phyloP scores from a whole-genome alignment of 371 early-diverging fungal species.

The Conidiobolus incongruus region DNA sequence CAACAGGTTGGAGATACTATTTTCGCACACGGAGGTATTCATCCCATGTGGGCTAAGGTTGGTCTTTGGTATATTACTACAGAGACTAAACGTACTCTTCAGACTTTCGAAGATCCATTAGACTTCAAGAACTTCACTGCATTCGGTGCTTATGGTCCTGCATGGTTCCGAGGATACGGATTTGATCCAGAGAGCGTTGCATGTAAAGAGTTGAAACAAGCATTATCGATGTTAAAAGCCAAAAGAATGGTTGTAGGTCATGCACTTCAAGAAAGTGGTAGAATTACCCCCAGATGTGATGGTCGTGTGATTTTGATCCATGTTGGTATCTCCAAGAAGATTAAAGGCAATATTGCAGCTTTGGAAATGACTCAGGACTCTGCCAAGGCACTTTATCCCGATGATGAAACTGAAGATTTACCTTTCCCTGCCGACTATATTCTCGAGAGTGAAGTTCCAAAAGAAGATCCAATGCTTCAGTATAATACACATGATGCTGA shows the following conservation, averaged over 20 bases:
- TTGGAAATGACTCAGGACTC: not conserved
- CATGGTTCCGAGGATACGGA: too few relatives aligned
- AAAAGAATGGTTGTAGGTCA: constrained; percentile 50
- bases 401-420: not conserved
- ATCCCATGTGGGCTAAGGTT: constrained; percentile 15
- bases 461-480: too few relatives aligned
- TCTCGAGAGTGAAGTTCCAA: too few relatives aligned
- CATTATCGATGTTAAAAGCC: constrained; percentile 19
- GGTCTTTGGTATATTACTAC: too few relatives aligned
- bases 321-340: constrained; percentile 34
- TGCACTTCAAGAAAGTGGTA: constrained; percentile 9
- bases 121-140: constrained; percentile 11
- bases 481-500: too few relatives aligned
- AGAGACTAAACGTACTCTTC: constrained; percentile 26
- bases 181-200: constrained; percentile 15
- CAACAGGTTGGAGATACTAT: constrained; percentile 30
- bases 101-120: too few relatives aligned
- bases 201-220: constrained; percentile 20
- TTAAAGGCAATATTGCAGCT: not conserved
- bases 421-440: too few relatives aligned
- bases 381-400: not conserved
- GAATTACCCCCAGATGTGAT: constrained; percentile 23
- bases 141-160: constrained; percentile 19
- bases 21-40: constrained; percentile 54
- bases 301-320: constrained; percentile 36